phyloP scores from a whole-genome alignment of 352 stramenopile species.

The Pilasporangium apinafurcum region DNA sequence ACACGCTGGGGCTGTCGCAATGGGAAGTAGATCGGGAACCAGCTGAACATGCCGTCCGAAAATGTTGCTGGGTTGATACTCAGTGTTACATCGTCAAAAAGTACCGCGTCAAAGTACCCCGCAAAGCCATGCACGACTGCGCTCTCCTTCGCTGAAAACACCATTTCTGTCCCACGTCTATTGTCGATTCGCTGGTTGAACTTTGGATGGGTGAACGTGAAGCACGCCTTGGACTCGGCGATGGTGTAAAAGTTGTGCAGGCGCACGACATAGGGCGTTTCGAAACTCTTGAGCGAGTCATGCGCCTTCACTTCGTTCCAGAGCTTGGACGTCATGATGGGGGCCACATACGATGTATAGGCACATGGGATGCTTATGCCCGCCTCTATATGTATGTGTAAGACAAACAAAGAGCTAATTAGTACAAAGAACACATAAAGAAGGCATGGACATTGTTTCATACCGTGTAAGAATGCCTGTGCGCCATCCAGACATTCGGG shows the following conservation, averaged over 20 bases:
- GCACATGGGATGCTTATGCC: conserved; percentile 87
- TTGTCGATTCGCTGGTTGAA: conserved; percentile 75
- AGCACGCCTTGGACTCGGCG: conserved; percentile 83
- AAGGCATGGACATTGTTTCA: too few relatives aligned
- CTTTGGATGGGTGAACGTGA: conserved; percentile 94
- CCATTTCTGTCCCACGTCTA: conserved; percentile 54
- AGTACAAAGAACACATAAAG: background rate
- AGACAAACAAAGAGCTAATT: conserved; percentile 1
- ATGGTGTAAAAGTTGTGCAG: conserved; percentile 90
- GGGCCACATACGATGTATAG: conserved; percentile 94
- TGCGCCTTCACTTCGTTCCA: conserved; percentile 89
- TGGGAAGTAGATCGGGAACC: conserved; percentile 99
- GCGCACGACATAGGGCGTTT: conserved; percentile 98
- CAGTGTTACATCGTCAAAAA: conserved; percentile 92
- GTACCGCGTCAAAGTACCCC: conserved; percentile 94
- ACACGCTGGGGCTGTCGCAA: conserved; percentile 88
- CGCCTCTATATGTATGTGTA: conserved; percentile 32
- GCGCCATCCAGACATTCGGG: conserved; percentile 97
- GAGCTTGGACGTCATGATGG: conserved; percentile 93
- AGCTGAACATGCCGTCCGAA: conserved; percentile 98
- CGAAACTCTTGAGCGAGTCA: conserved; percentile 79
- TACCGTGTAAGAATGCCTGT: conserved; percentile 88
- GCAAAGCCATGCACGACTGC: conserved; percentile 92
- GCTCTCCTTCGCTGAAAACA: conserved; percentile 42
- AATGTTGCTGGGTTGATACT: conserved; percentile 95